A percentile compares a stretch with the other conserved stretches of the same genome.
Conservation (phyloP, 768 basidiomycete genomes). For the Amyloporia xantha region DNA sequence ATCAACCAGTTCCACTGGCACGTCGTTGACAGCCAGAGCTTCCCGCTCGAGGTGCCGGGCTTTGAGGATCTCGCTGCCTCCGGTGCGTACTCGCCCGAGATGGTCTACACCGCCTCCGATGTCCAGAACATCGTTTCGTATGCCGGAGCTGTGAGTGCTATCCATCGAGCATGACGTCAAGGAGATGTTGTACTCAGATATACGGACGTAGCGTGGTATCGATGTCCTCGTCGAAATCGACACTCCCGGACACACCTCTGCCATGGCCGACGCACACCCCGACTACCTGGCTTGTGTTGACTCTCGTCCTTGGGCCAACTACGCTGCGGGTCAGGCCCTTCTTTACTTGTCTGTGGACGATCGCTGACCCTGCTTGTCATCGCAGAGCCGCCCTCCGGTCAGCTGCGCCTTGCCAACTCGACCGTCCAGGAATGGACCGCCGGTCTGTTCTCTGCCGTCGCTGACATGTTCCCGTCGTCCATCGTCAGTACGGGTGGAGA, state of each 20-base stretch:
- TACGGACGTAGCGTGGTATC: constrained; percentile 35
- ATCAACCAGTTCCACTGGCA: constrained; percentile 46
- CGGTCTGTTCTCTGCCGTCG: constrained; percentile 26
- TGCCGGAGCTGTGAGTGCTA: constrained; percentile 34
- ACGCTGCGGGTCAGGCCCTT: constrained; percentile 25
- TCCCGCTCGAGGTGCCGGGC: constrained; percentile 36
- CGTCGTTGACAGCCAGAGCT: constrained; percentile 44
- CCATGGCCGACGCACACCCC: constrained; percentile 36
- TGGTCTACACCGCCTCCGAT: constrained; percentile 31
- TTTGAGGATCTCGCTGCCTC: constrained; percentile 32
- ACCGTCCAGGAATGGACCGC: constrained; percentile 28
- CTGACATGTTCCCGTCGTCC: constrained; percentile 25
- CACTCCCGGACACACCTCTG: constrained; percentile 44
- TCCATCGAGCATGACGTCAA: no score
- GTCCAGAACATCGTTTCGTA: constrained; percentile 35
- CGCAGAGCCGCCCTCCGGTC: constrained; percentile 43
- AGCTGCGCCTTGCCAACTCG: constrained; percentile 35
- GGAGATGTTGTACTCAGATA: no score
- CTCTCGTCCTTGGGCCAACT: constrained; percentile 28
- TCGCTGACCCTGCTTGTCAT: constrained; percentile 3
- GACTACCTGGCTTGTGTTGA: constrained; percentile 38
- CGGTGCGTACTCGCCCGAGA: constrained; percentile 36
- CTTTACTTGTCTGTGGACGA: background rate
- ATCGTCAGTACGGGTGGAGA: constrained; percentile 44
- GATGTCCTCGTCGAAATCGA: constrained; percentile 45